These are phyloP conservation scores for Dendrostoma leiphaemia DNA, from an alignment of 2,329 filamentous ascomycete species.

Conservation along the genomic window DNA sequence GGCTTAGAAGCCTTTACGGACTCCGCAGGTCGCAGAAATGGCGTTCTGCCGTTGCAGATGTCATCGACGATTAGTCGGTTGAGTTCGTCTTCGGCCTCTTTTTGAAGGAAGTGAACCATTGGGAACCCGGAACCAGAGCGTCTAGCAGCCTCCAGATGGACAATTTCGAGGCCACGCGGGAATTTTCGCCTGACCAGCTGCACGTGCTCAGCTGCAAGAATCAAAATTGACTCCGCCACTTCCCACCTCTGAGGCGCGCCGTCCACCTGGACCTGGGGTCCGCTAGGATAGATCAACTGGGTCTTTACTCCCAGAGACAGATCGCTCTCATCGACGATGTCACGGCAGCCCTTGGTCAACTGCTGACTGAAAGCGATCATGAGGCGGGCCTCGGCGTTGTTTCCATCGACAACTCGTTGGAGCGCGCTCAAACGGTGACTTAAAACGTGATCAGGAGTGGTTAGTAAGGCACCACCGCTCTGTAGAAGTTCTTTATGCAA, in stretches of 20 bases:
- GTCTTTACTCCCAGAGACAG: slow-evolving; percentile 52
- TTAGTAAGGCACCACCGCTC: slow-evolving; percentile 52
- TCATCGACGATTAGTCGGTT: slow-evolving; percentile 38
- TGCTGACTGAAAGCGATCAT: slow-evolving; percentile 53
- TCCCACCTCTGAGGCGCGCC: slow-evolving; percentile 53
- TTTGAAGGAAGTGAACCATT: slow-evolving; percentile 52
- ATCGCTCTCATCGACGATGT: slow-evolving; percentile 66
- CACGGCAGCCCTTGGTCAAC: slow-evolving; percentile 48
- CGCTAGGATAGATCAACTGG: slow-evolving; percentile 57
- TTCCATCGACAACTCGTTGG: slow-evolving; percentile 51
- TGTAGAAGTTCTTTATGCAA: slow-evolving; percentile 38
- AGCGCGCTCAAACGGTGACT: slow-evolving; percentile 63
- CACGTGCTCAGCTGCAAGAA: slow-evolving; percentile 37
- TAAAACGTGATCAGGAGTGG: slow-evolving; percentile 61
- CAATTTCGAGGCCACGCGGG: slow-evolving; percentile 45
- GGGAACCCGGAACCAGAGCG: slow-evolving; percentile 42
- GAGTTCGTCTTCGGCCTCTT: slow-evolving; percentile 44
- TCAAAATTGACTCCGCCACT: slow-evolving; percentile 38
- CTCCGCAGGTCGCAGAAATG: slow-evolving; percentile 32
- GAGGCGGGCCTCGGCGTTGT: slow-evolving; percentile 35
- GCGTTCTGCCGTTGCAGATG: slow-evolving; percentile 32
- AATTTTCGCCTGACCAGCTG: slow-evolving; percentile 35
- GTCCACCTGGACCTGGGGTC: slow-evolving; percentile 46
- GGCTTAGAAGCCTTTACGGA: slow-evolving; percentile 20
- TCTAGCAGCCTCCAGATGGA: slow-evolving; percentile 29